These are phyloP conservation scores for Xylaria sp. DNA, from an alignment of 2,329 filamentous ascomycete species.

Conservation along the genomic window DNA sequence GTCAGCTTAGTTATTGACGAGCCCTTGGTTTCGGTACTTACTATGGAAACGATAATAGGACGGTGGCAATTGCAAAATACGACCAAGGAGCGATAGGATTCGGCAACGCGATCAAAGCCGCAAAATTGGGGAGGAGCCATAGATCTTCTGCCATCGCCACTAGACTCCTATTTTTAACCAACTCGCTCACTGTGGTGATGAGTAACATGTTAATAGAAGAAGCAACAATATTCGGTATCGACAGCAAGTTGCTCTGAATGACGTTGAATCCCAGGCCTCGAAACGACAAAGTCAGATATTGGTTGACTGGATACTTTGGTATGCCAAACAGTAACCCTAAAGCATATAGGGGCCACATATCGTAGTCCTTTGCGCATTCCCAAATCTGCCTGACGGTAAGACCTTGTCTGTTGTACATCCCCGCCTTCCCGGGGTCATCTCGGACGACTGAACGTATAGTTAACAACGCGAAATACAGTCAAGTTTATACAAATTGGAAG, in stretches of 20 bases:
- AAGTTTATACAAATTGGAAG: not conserved
- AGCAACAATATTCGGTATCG: conserved; percentile 60
- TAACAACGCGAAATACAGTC: conserved; percentile 16
- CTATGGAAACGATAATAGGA: conserved; percentile 64
- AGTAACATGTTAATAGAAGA: conserved; percentile 61
- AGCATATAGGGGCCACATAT: conserved; percentile 59
- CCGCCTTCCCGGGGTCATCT: conserved; percentile 62
- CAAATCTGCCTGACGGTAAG: conserved; percentile 58
- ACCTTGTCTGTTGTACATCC: conserved; percentile 64
- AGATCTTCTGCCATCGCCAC: conserved; percentile 60
- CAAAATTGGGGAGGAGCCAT: conserved; percentile 66
- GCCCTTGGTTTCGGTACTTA: conserved; percentile 38
- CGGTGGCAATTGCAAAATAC: conserved; percentile 61
- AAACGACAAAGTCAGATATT: conserved; percentile 46
- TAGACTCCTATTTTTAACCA: conserved; percentile 60
- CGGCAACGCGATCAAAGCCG: conserved; percentile 58
- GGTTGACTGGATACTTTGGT: conserved; percentile 57
- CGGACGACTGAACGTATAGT: conserved; percentile 56
- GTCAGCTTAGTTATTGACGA: conserved; percentile 2
- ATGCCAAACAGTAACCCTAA: conserved; percentile 55
- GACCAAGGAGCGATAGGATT: conserved; percentile 56
- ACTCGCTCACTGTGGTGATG: conserved; percentile 63
- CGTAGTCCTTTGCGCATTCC: conserved; percentile 61
- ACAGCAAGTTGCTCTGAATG: conserved; percentile 65
- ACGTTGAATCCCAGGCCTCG: conserved; percentile 49